Evolutionary conservation across 139 green algal species (phyloP), one percentile per base, ranked within the genome.

Genomic region (Volvox africanus): DNA sequence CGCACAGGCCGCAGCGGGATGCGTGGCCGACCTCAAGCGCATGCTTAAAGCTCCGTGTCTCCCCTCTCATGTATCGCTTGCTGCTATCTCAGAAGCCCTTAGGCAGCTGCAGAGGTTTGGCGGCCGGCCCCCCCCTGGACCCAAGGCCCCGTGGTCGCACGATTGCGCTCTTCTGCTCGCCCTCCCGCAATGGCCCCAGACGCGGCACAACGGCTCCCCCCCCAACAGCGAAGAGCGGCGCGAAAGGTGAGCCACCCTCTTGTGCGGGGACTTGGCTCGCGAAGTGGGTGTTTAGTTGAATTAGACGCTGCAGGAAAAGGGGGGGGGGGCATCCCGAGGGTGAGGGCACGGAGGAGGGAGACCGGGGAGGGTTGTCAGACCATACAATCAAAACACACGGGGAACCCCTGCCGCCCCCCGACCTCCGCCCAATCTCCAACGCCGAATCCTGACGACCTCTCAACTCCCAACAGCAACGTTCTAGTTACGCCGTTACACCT

Each of bases 221-320:
- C 24, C 87, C 76, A 16, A 61, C 18, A 26, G 75, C 87, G 20
- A 91, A 91, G 32, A 86, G 61, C 22, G 87, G 76, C 24, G 87
- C 87, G 76, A 91, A 91, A 61, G 87, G 87, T 35, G 87, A 91
- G 76, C 87, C 87, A 22, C 55, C 87, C 1, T 36, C 76, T 3
- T 75, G 35, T 50, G 87, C 61, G 61, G 87, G 32, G 6, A 33
- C 61, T 19, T 86, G 87, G 9, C 73, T 13, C 3, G 20, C 14
- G 35, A 91, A 91, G 55, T 91, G 87, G 16, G 28, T 75, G 24
- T 85, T 86, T 3, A 91, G 87, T 75, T 91, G 37, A 33, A 91
- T 91, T 28, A 91, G 87, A 32, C 87, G 87, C 87, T 91, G 87
- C 1, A 62, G 76, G n/a, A n/a, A n/a, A n/a, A n/a, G n/a, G n/a